Evolutionary conservation across 1,284 basidiomycete species (phyloP).

Genomic region (Porphyrellus sp.): DNA sequence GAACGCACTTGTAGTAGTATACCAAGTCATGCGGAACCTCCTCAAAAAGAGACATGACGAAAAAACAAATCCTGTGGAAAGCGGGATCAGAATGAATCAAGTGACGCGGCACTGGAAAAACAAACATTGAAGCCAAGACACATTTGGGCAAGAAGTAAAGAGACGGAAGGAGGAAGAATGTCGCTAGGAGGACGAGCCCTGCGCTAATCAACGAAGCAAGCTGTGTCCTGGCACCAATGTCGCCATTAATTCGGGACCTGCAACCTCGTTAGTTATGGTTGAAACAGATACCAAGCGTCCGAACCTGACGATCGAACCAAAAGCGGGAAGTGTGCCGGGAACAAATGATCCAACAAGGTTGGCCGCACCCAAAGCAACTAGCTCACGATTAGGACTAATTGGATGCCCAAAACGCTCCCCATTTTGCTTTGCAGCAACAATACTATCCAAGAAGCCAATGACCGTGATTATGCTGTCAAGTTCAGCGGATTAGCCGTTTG

Average conservation of each 20-base stretch:
- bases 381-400: conserved; percentile 88
- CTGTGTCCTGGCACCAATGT: conserved; percentile 83
- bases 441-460: conserved; percentile 78
- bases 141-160: conserved; percentile 79
- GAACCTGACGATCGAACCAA: conserved; percentile 85
- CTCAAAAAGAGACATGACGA: conserved; percentile 80
- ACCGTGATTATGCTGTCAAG: conserved; percentile 62
- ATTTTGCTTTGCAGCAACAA: conserved; percentile 86
- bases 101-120: conserved; percentile 11
- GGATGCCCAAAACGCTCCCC: conserved; percentile 79
- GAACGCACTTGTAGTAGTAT: conserved; percentile 75
- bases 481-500: conserved; percentile 1
- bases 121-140: conserved; percentile 76
- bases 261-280: not conserved
- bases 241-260: conserved; percentile 82
- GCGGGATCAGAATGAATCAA: conserved; percentile 4
- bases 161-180: conserved; percentile 82
- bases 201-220: conserved; percentile 84
- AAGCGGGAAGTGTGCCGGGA: conserved; percentile 84
- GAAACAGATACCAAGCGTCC: not conserved
- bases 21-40: conserved; percentile 85
- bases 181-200: conserved; percentile 71
- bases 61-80: conserved; percentile 63
- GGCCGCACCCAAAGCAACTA: conserved; percentile 81
- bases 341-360: conserved; percentile 80